These are phyloP conservation scores for Cenchrus fungigraminus DNA, from an alignment of 176 grass and related monocot genomes.

Conservation along the genomic window DNA sequence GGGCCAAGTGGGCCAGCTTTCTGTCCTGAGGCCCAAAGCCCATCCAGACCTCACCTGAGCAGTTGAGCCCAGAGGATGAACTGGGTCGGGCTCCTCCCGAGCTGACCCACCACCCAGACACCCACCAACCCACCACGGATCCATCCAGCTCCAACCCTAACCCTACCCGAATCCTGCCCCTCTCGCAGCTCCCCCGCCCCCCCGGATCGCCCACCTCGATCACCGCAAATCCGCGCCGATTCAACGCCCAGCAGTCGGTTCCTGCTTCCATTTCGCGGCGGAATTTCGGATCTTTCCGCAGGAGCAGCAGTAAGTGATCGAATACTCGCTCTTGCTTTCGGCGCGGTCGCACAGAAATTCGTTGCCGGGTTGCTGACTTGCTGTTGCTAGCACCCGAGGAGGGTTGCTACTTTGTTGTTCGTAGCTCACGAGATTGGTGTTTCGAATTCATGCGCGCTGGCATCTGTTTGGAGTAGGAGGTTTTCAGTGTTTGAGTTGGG, in stretches of 20 bases:
- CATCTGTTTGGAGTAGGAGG: too few species aligned
- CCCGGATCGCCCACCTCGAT: background rate
- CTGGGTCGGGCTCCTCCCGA: background rate
- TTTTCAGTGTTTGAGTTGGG: background rate
- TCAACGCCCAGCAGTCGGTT: too few species aligned
- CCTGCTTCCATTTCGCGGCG: background rate
- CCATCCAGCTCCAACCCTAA: slow-evolving; percentile 32
- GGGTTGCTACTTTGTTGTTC: background rate
- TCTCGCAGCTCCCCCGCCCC: background rate
- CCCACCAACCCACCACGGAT: slow-evolving; percentile 15
- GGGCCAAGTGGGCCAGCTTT: background rate
- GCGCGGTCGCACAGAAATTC: too few species aligned
- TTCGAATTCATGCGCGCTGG: background rate
- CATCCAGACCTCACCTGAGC: background rate
- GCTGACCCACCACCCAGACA: background rate
- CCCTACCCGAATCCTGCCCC: slow-evolving; percentile 12
- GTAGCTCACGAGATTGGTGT: background rate
- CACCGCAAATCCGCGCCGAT: background rate
- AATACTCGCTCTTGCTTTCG: background rate
- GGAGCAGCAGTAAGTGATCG: slow-evolving; percentile 8
- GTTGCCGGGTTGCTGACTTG: too few species aligned
- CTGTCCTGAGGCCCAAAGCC: background rate
- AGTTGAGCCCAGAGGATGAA: slow-evolving; percentile 1
- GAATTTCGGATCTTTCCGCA: background rate
- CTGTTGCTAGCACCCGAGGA: too few species aligned